Percentiles rank a stretch among this genome's conserved stretches.
Conservation (phyloP, 257 asterid species). For the Fraxinus quadrangulata region DNA sequence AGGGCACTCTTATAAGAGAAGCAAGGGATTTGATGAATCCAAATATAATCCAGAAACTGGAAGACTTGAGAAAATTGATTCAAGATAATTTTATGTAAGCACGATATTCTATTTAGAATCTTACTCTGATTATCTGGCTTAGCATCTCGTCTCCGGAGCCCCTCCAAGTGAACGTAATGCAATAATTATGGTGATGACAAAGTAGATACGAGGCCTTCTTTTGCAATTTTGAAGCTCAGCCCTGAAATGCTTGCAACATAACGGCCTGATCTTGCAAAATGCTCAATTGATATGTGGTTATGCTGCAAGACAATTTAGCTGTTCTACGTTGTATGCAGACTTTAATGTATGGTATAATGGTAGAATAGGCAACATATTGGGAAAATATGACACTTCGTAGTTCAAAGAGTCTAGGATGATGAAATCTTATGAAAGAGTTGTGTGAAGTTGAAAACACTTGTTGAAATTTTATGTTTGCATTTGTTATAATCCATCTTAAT, state of each 20-base stretch:
- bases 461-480: too few relatives aligned
- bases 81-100: conserved; percentile 83
- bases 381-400: not conserved
- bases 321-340: not conserved
- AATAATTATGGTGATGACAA: not conserved
- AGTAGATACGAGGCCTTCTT: not conserved
- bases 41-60: conserved; percentile 59
- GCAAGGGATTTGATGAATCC: conserved; percentile 91
- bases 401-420: not conserved
- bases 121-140: not conserved
- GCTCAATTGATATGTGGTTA: not conserved
- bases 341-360: not conserved
- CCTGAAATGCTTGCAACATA: not conserved
- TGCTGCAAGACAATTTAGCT: not conserved
- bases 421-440: not conserved
- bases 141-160: not conserved
- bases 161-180: not conserved
- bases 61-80: conserved; percentile 58
- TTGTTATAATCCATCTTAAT: too few relatives aligned
- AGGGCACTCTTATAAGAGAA: conserved; percentile 72
- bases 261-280: not conserved
- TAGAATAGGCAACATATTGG: not conserved
- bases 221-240: not conserved
- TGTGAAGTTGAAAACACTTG: not conserved
- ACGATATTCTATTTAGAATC: not conserved